These are phyloP conservation scores for Clonostachys solani DNA, from an alignment of 2,329 filamentous ascomycete genomes.

Conservation along the genomic window DNA sequence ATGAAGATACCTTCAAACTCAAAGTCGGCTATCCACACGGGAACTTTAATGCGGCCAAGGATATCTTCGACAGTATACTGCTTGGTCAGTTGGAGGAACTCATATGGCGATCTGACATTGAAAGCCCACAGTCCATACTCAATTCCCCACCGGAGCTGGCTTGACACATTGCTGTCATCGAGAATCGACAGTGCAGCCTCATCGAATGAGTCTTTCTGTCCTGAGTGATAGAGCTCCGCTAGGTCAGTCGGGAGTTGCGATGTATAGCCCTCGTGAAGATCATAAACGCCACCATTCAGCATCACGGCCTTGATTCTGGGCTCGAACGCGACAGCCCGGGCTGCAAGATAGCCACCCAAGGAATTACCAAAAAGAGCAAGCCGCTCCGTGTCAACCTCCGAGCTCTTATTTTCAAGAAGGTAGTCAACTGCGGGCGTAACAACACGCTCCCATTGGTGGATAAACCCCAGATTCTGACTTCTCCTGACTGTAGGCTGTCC, in stretches of 20 bases:
- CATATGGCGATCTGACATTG: constrained; percentile 17
- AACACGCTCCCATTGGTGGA: constrained; percentile 35
- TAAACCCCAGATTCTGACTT: constrained; percentile 33
- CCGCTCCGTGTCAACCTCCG: constrained; percentile 20
- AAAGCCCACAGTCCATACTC: constrained; percentile 25
- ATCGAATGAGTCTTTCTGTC: constrained; percentile 9
- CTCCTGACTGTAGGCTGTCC: constrained; percentile 35
- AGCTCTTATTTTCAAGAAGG: constrained; percentile 9
- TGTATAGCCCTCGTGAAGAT: constrained; percentile 9
- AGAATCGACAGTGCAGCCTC: neutral
- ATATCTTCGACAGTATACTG: constrained; percentile 7
- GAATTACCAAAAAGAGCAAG: constrained; percentile 33
- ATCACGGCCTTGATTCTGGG: constrained; percentile 30
- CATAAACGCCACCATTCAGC: constrained; percentile 28
- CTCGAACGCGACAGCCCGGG: constrained; percentile 37
- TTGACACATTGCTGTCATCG: constrained; percentile 5
- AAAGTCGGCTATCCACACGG: constrained; percentile 2
- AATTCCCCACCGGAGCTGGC: constrained; percentile 17
- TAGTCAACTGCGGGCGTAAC: constrained; percentile 34
- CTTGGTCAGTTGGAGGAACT: constrained; percentile 11
- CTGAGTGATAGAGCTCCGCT: constrained; percentile 3
- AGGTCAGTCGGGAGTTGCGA: constrained; percentile 3
- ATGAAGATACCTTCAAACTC: constrained; percentile 3
- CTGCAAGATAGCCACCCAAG: constrained; percentile 31
- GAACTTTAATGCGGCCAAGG: constrained; percentile 7